Base-by-base conservation (phyloP, 306 rosid genomes). In the Cucumis cinereus region DNA sequence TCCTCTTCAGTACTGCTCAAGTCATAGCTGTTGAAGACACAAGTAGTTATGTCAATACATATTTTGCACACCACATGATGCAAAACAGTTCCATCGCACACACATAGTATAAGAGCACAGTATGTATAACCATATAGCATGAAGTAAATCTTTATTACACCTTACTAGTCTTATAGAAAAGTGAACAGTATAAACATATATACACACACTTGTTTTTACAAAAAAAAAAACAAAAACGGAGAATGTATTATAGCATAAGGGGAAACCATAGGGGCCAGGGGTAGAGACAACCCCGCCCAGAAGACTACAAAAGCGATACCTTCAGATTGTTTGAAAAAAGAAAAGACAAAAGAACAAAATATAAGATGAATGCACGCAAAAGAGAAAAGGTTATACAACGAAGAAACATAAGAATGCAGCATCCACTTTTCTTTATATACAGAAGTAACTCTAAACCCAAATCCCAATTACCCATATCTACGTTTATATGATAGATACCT, bases 1-100 rank as follows among this genome's bases (percentile, higher is more conserved):
- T 95, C 93, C 81, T 89, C 97, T 81, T 87, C 87, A 62, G 92
- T 83, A 82, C 92, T 92, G 90, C 80, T 87, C 78, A 95, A 83
- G 54, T 87, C 97, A 77, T 92, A 90, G 76, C 99, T 95, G 97
- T 92, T 80, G 49, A 79, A 66, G 55, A 90, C 24, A 54, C 6
- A 49, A 47, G 61, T 83, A 67, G 76, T 57, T 77, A 81, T 84
- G 84, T 77, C 77, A 82, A 33, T 73, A 84, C 30, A 40, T n/a
- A 69, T 72, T 80, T 76, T 24, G 60, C 24, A 22, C 15, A 26
- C 67, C 77, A 59, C 24, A 71, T 49, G 43, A 70, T 45, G 58
- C 16, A 45, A 14, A 68, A 70, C 63, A 52, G 28, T 33, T 45
- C 40, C 10, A 58, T 54, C 43, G 24, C 69, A 45, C 24, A 5